A percentile compares a stretch with the other conserved stretches of the same genome.
Evolutionary conservation across 306 rosid species (phyloP).

Genomic region (Vicia villosa): DNA sequence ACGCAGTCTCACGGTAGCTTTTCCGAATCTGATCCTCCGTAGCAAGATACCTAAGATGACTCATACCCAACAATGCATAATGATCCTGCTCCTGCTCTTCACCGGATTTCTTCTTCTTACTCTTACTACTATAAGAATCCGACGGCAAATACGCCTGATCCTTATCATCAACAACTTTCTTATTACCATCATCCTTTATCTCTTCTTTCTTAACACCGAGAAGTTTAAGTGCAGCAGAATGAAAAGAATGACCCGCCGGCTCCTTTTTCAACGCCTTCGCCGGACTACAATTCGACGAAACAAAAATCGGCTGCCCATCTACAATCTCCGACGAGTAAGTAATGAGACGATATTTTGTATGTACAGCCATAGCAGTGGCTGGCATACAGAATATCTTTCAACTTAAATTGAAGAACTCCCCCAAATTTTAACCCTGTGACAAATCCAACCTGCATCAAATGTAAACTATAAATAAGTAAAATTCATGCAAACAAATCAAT

Average conservation of each 20-base stretch:
- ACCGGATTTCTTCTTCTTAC: constrained; percentile 78
- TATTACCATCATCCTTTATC: constrained; percentile 44
- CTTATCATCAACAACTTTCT: constrained; percentile 61
- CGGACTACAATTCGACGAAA: constrained; percentile 83
- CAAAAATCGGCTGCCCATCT: constrained; percentile 77
- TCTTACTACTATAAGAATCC: constrained; percentile 85
- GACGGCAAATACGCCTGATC: constrained; percentile 60
- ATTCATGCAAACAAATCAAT: neutral
- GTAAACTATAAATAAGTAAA: constrained; percentile 22
- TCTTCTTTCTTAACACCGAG: constrained; percentile 49
- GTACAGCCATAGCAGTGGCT: constrained; percentile 46
- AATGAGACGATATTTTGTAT: too few species aligned
- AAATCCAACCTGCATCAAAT: constrained; percentile 33
- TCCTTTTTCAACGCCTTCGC: constrained; percentile 66
- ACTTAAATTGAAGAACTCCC: constrained; percentile 19
- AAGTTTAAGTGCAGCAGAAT: constrained; percentile 71
- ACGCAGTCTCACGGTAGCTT: constrained; percentile 90
- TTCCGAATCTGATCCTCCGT: constrained; percentile 90
- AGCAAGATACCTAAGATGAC: constrained; percentile 92
- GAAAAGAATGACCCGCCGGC: constrained; percentile 91
- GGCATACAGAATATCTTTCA: constrained; percentile 31
- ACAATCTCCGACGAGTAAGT: constrained; percentile 71
- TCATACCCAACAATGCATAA: constrained; percentile 85
- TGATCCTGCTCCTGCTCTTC: constrained; percentile 79
- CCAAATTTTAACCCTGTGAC: neutral